phyloP scores from a whole-genome alignment of 202 grass and related monocot genomes.

The Carex sylvatica region DNA sequence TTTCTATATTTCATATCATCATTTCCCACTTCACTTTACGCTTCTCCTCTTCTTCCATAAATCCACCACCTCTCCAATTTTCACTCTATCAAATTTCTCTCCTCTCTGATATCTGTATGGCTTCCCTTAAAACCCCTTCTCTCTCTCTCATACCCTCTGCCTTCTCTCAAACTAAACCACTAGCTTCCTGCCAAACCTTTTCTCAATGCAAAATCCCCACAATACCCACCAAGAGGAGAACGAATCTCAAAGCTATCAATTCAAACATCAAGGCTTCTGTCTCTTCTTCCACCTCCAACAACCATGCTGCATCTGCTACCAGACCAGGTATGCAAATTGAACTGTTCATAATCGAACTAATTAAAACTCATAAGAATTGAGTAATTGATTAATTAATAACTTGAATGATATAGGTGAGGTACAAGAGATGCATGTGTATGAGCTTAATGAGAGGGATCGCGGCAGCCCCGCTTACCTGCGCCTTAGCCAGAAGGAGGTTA shows the following conservation, averaged over 20 bases:
- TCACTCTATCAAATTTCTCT: neutral
- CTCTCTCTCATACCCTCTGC: constrained; percentile 20
- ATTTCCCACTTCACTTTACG: neutral
- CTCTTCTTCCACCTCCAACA: no score
- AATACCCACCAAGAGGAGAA: neutral
- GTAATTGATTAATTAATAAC: neutral
- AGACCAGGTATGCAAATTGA: constrained; percentile 9
- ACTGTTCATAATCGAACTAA: neutral
- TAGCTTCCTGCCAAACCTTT: neutral
- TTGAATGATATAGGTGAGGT: constrained; percentile 23
- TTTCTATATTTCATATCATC: neutral
- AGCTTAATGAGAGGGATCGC: constrained; percentile 38
- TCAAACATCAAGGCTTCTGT: neutral
- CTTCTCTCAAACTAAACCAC: neutral
- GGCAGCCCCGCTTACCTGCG: constrained; percentile 36
- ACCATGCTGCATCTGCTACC: no score
- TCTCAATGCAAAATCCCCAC: constrained; percentile 3
- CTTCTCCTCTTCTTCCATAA: neutral
- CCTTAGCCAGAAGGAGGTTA: constrained; percentile 30
- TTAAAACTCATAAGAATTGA: neutral
- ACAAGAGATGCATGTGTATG: constrained; percentile 42
- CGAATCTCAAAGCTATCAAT: constrained; percentile 17
- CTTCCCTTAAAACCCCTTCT: constrained; percentile 18
- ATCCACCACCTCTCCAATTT: no score
- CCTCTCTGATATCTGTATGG: constrained; percentile 18